Base-by-base conservation (phyloP, 768 basidiomycete genomes). In the Leccinum aurantiacum region DNA sequence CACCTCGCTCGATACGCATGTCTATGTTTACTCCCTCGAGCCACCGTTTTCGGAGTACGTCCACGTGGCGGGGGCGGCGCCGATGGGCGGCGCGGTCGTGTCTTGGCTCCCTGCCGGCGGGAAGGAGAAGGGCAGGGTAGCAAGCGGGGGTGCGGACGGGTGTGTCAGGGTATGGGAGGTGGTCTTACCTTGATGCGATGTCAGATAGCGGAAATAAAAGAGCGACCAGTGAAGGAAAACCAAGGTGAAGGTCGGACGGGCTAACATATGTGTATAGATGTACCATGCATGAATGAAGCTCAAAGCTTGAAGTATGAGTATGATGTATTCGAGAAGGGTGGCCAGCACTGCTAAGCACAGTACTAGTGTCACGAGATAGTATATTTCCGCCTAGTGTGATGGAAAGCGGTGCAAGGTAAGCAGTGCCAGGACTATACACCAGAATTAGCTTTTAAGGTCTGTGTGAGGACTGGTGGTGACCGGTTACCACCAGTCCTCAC, bases 1-100 rank as follows among this genome's bases (percentile, higher is more conserved):
- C 4, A 94, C 89, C 11, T 92, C 93, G 19, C 80, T 96, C n/a
- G 96, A 98, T 71, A 95, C 95, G 31, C 85, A 93, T 64, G 85
- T 96, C 5, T 97, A 94, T 68, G 76, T 98, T 25, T 98, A 91
- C 86, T 87, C 88, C 63, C 85, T 93, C 31, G 77, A 76, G 48
- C 82, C 85, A 68, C 86, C 88, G 9, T 75, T 84, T 72, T 65
- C 63, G 24, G 86, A 82, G 73, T 91, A 90, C 64, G 84, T 94
- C 37, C 81, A 87, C 27, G 87, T 98, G 71, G 89, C 87, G 79
- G 94, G 94, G 61, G 93, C 91, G 1, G 86, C 86, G 38, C 86
- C 92, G 6, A 91, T 93, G 13, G 95, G 95, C 9, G 89, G 93
- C 3, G 88, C 87, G 60, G 81, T 82, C 19, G 93, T 95, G 7